phyloP scores from a whole-genome alignment of 1,284 basidiomycete genomes.

The Moesziomyces sp. region DNA sequence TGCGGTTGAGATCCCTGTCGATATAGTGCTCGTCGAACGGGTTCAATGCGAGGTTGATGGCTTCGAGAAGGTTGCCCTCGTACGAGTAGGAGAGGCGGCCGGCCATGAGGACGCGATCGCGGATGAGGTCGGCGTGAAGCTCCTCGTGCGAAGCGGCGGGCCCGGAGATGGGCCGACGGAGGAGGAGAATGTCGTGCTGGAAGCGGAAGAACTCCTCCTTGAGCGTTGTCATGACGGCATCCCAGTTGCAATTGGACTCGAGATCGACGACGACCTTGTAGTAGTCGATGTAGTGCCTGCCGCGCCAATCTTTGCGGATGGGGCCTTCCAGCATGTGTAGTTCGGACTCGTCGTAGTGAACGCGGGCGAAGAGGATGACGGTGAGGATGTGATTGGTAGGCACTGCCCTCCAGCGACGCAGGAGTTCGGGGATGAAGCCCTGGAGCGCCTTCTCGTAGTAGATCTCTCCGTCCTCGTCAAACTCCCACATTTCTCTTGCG shows the following conservation, averaged over 20 bases:
- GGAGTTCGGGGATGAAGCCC: constrained; percentile 68
- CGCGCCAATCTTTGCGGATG: constrained; percentile 80
- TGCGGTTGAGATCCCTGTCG: constrained; percentile 92
- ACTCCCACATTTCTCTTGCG: constrained; percentile 95
- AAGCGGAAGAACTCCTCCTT: constrained; percentile 75
- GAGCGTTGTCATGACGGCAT: constrained; percentile 82
- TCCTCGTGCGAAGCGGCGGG: constrained; percentile 54
- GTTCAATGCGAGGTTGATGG: constrained; percentile 90
- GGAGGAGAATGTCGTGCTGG: constrained; percentile 65
- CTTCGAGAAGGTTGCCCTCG: constrained; percentile 93
- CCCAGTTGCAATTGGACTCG: constrained; percentile 88
- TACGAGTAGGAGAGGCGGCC: constrained; percentile 86
- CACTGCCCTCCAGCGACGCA: constrained; percentile 72
- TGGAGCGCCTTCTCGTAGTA: constrained; percentile 97
- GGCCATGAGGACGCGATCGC: constrained; percentile 58
- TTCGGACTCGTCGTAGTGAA: constrained; percentile 80
- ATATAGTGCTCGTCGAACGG: constrained; percentile 95
- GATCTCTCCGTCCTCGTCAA: constrained; percentile 84
- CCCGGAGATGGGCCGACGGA: constrained; percentile 53
- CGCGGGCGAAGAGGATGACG: constrained; percentile 92
- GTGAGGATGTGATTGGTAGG: constrained; percentile 92
- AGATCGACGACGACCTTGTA: constrained; percentile 84
- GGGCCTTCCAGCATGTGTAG: constrained; percentile 64
- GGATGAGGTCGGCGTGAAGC: constrained; percentile 52
- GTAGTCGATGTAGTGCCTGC: constrained; percentile 92